Evolutionary conservation across 306 rosid genomes (phyloP).

Genomic region (Argentina anserina): DNA sequence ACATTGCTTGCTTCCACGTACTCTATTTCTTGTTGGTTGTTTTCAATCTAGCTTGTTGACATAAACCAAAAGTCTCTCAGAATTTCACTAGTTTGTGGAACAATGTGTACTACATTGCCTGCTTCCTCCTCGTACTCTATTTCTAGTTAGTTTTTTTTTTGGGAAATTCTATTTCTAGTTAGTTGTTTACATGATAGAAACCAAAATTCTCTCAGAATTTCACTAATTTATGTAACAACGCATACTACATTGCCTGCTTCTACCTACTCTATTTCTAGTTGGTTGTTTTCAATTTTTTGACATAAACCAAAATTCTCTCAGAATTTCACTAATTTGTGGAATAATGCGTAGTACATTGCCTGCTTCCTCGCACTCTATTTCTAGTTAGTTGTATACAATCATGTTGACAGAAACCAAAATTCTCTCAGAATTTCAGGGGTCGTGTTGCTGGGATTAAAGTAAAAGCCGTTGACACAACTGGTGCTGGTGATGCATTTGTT

Average conservation of each 20-base stretch:
- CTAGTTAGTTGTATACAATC: neutral
- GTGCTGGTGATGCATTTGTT: constrained; percentile 97
- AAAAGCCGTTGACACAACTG: constrained; percentile 81
- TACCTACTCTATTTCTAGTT: neutral
- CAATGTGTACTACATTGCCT: no score
- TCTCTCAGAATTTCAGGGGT: constrained; percentile 67
- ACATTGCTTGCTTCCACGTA: neutral
- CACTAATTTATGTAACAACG: constrained; percentile 2
- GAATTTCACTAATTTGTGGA: constrained; percentile 39
- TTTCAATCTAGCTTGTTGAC: no score
- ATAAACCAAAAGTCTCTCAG: no score
- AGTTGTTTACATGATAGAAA: constrained; percentile 1
- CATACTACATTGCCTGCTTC: neutral
- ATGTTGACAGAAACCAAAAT: constrained; percentile 9
- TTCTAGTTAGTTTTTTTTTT: no score
- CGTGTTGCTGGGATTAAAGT: constrained; percentile 74
- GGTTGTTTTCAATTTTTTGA: neutral
- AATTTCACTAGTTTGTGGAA: no score
- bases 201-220: constrained; percentile 50
- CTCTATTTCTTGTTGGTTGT: neutral
- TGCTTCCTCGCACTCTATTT: neutral
- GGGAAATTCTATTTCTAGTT: no score
- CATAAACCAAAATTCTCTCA: constrained; percentile 30
- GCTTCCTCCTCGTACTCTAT: no score
- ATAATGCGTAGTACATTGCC: neutral